Conservation (phyloP, 495 filamentous ascomycete genomes). For the Aspergillus indologenus region DNA sequence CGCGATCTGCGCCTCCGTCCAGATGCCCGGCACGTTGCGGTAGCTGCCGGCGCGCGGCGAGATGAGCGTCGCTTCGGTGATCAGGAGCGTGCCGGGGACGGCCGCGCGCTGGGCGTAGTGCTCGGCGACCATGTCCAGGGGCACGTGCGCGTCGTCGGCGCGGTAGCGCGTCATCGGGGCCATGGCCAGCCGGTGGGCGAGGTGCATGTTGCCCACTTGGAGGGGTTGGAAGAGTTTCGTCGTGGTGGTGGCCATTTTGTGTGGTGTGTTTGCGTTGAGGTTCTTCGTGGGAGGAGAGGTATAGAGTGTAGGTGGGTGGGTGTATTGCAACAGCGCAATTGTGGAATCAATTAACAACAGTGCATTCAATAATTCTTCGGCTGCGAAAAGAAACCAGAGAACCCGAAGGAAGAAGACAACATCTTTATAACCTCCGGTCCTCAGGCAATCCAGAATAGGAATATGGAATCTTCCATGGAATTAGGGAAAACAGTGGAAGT, state of each 20-base stretch:
- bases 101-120: slow-evolving; percentile 54
- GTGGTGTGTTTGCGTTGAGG: not conserved
- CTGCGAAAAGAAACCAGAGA: too few relatives aligned
- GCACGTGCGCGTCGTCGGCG: slow-evolving; percentile 31
- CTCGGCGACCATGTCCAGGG: slow-evolving; percentile 37
- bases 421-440: too few relatives aligned
- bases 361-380: too few relatives aligned
- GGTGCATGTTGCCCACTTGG: slow-evolving; percentile 37
- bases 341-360: too few relatives aligned
- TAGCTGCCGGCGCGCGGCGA: slow-evolving; percentile 47
- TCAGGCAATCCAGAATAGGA: too few relatives aligned
- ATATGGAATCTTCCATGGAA: not conserved
- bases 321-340: too few relatives aligned
- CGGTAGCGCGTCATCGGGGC: slow-evolving; percentile 53
- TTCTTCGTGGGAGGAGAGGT: not conserved
- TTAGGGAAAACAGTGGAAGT: not conserved
- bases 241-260: slow-evolving; percentile 15
- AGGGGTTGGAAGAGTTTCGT: slow-evolving; percentile 50
- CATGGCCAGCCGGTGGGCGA: slow-evolving; percentile 49
- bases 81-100: slow-evolving; percentile 48
- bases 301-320: not conserved
- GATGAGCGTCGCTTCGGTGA: slow-evolving; percentile 63
- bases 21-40: slow-evolving; percentile 62
- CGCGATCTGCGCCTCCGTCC: slow-evolving; percentile 52
- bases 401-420: too few relatives aligned